Evolutionary conservation across 768 basidiomycete species (phyloP).

Genomic region (Leccinum subtestaceum): DNA sequence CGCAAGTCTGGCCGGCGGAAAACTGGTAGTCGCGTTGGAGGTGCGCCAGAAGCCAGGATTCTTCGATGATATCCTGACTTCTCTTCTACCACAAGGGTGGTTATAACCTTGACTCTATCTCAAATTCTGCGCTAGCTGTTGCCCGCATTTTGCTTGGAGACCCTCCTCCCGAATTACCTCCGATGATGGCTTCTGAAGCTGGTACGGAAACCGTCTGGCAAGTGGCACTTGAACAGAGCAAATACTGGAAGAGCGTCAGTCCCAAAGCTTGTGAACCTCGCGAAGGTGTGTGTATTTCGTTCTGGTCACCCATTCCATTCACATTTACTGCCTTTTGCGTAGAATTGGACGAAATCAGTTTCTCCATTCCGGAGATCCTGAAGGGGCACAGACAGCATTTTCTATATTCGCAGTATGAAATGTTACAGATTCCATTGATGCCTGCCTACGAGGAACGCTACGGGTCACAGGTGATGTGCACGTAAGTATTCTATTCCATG

Average conservation of each 20-base stretch:
- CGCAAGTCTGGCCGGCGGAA: constrained; percentile 80
- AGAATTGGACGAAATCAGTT: constrained; percentile 63
- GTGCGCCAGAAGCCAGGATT: constrained; percentile 40
- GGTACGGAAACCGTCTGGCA: constrained; percentile 90
- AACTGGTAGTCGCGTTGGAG: constrained; percentile 90
- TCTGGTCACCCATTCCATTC: neutral
- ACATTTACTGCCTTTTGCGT: neutral
- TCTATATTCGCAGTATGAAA: constrained; percentile 67
- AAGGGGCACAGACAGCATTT: constrained; percentile 88
- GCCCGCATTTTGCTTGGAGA: constrained; percentile 87
- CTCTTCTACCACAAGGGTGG: constrained; percentile 63
- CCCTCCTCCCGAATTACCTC: constrained; percentile 69
- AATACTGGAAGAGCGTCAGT: constrained; percentile 87
- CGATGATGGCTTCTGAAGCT: constrained; percentile 70
- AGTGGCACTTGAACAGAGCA: constrained; percentile 83
- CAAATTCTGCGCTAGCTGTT: constrained; percentile 84
- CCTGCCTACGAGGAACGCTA: constrained; percentile 70
- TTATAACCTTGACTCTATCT: constrained; percentile 89
- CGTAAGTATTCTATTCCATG: constrained; percentile 53
- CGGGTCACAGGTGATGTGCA: constrained; percentile 83
- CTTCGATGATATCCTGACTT: constrained; percentile 1
- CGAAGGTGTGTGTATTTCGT: constrained; percentile 51
- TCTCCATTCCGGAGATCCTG: constrained; percentile 78
- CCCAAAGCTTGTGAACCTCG: constrained; percentile 79
- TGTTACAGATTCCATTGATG: constrained; percentile 81